Base-by-base conservation (phyloP, 768 basidiomycete genomes). In the Suillus americanus region DNA sequence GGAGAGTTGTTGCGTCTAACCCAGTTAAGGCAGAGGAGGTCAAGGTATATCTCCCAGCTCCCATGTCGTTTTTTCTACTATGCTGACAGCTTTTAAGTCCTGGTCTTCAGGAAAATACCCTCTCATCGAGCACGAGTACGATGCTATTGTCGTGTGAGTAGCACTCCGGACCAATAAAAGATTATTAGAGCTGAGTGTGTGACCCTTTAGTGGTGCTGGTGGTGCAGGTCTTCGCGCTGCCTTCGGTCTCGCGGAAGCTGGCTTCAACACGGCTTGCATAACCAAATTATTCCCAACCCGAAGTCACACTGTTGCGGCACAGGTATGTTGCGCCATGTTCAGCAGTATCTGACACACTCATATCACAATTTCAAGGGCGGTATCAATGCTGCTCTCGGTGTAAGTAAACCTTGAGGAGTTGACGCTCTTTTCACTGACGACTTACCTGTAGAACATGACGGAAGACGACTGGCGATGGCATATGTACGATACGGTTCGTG, bases 381-480 rank as follows among this genome's bases (percentile, higher is more conserved):
- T 76, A 95, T 99, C 77, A 99, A 99, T 80, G 97, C 95, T 71
- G 95, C 95, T 62, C 86, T 97, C 61, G 95, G 95, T 69, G 93
- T 95, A 75, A 70, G 89, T 83, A 35, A 13, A 46, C 23, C 68
- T 30, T 20, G 63, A 23, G 2, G 41, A 60, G 9, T 50, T 50
- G 54, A 62, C 28, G 1, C 18, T 16, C 56, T 55, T 12, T 37
- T 25, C 33, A 55, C 33, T 65, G 2, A 67, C 70, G 61, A 25
- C 54, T 13, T 46, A 25, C 64, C 62, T 41, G 55, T 74, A 94
- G 89, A 97, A 98, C 81, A 96, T 99, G 95, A 97, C 95, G 5
- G 97, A 99, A 80, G 97, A 99, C 73, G 95, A 99, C 76, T 99
- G 96, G 95, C 82, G 95, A 79, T 97, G 95, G 96, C 96, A 97